phyloP scores from a whole-genome alignment of 2,329 filamentous ascomycete genomes.

The Trichoderma lentiforme region DNA sequence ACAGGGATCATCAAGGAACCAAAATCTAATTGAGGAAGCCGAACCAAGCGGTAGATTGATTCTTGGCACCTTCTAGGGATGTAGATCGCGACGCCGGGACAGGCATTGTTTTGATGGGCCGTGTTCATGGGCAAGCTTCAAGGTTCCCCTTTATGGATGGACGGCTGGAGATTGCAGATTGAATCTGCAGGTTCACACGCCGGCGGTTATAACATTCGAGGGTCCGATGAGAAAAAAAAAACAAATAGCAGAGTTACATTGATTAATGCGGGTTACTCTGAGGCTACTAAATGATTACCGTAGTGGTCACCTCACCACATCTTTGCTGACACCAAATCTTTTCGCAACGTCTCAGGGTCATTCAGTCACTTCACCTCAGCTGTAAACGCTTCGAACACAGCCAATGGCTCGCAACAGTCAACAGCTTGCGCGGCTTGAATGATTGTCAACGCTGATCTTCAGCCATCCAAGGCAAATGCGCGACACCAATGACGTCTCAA shows the following conservation, averaged over 20 bases:
- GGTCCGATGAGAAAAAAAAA: background rate
- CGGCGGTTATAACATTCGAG: background rate
- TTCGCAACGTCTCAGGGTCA: background rate
- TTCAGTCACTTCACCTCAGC: background rate
- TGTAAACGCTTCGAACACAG: background rate
- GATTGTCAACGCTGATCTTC: background rate
- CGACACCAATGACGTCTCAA: conserved; percentile 11
- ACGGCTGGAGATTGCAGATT: background rate
- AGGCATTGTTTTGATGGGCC: background rate
- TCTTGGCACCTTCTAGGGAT: background rate
- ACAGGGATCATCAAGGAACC: background rate
- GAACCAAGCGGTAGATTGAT: background rate
- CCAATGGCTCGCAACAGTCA: background rate
- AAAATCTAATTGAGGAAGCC: conserved; percentile 8
- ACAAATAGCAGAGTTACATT: background rate
- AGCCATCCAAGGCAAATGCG: background rate
- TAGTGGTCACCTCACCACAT: background rate
- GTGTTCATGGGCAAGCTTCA: background rate
- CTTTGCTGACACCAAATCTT: background rate
- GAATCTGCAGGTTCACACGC: background rate
- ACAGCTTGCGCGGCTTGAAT: background rate
- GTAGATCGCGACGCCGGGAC: conserved; percentile 3
- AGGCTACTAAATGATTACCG: background rate
- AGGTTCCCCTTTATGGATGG: background rate
- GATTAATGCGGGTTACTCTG: background rate